Base-by-base conservation (phyloP, 2,329 filamentous ascomycete species). In the Verticillium albo-atrum region DNA sequence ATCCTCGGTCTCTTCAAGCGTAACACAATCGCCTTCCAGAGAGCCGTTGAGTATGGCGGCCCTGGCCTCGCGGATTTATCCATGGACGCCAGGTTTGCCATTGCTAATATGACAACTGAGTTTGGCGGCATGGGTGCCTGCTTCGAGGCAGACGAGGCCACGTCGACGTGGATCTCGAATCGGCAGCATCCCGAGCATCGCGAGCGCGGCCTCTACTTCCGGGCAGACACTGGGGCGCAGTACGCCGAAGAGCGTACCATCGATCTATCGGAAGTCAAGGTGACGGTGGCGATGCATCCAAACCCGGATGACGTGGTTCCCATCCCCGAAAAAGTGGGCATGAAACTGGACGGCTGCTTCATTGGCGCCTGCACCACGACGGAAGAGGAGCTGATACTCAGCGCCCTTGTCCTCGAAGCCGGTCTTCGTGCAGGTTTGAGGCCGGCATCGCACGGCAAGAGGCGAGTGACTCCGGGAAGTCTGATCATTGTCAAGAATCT, bases 51-150 rank as follows among this genome's bases (percentile, higher is more conserved):
- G 64, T 80, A 77, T 57, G 71, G 68, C 4, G 78, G 78, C 0
- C 71, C 75, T 0, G 77, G 78, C 1, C 62, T 74, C 1, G 60
- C 70, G 28, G 66, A 74, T 57, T 66, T 80, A 3, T 74, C 71
- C 0, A 70, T 66, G 15, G 78, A 80, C 67, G 77, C 75, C 0
- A 68, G 78, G 2, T 81, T 80, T 65, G 77, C 77, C 1, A 77
- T 80, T 56, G 68, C 71, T 23, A 80, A 81, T 59, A 80, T 80
- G 77, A 76, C 71, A 0, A 77, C 77, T 7, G 63, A 78, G 61
- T 74, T 79, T 58, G 75, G 76, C 2, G 75, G 71, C 3, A 71
- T 78, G 32, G 73, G 70, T 0, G 75, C 73, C 1, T 66, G 75
- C 2, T 78, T 75, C 56, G 71, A 71, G 17, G 69, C 76, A 1